Percentiles rank a stretch among this genome's conserved stretches.
Evolutionary conservation across 176 grass and related monocot species (phyloP).

Genomic region (Musa acuminata): DNA sequence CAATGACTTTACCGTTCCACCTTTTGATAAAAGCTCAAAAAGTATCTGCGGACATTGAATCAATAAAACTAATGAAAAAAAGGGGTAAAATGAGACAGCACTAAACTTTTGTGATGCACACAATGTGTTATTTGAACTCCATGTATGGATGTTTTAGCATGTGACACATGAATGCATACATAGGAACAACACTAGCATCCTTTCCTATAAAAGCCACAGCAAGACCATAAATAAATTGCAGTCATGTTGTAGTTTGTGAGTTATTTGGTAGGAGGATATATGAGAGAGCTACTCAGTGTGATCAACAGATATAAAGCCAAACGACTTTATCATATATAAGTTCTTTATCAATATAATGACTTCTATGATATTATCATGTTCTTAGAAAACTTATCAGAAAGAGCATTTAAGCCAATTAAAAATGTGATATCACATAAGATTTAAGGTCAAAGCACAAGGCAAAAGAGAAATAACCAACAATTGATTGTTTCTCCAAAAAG

Average conservation of each 20-base stretch:
- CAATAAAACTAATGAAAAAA: background rate
- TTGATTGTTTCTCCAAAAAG: too few relatives aligned
- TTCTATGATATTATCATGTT: background rate
- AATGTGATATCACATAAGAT: too few relatives aligned
- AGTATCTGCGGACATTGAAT: conserved; percentile 49
- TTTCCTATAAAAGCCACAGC: too few relatives aligned
- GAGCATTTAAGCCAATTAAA: background rate
- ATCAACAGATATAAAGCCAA: too few relatives aligned
- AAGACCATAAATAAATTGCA: too few relatives aligned
- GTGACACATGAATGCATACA: background rate
- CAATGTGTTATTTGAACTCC: background rate
- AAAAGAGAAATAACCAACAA: too few relatives aligned
- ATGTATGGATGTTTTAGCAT: conserved; percentile 9
- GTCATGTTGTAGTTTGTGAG: too few relatives aligned
- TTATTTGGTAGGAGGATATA: too few relatives aligned
- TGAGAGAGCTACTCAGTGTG: too few relatives aligned
- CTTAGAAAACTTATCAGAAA: background rate
- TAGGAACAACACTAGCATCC: background rate
- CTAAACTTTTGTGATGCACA: background rate
- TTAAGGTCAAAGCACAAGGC: too few relatives aligned
- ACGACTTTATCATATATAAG: too few relatives aligned
- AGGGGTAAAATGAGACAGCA: background rate
- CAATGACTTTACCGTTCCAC: conserved; percentile 62
- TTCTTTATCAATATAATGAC: background rate
- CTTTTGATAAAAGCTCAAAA: conserved; percentile 65